phyloP scores from a whole-genome alignment of 129 eudicot species.

The Lonicera japonica region DNA sequence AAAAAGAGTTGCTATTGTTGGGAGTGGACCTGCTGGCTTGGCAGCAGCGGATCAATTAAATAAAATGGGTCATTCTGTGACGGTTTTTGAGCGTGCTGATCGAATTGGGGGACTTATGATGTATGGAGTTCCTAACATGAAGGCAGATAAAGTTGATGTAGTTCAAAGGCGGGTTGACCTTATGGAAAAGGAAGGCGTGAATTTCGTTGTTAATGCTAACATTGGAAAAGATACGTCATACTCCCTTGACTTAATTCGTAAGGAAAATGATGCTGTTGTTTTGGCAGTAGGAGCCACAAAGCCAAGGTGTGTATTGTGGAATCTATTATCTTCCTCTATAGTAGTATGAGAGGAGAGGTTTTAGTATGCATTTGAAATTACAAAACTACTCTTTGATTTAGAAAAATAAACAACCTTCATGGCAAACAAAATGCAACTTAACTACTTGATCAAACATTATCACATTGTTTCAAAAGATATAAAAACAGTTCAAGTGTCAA shows the following conservation, averaged over 20 bases:
- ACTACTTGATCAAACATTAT: too few species aligned
- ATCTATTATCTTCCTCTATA: too few species aligned
- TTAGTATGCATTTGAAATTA: too few species aligned
- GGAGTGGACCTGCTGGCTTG: slow-evolving; percentile 96
- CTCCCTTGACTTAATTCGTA: slow-evolving; percentile 60
- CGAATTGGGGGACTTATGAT: slow-evolving; percentile 99
- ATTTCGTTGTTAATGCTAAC: slow-evolving; percentile 76
- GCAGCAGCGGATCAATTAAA: slow-evolving; percentile 98
- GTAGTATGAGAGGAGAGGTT: too few species aligned
- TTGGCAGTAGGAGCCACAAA: slow-evolving; percentile 91
- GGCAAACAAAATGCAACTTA: too few species aligned
- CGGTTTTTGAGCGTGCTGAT: slow-evolving; percentile 93
- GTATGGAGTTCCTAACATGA: slow-evolving; percentile 99
- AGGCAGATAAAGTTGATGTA: slow-evolving; percentile 74
- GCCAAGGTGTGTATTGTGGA: slow-evolving; percentile 47
- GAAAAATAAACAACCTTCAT: too few species aligned
- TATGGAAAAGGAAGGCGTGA: slow-evolving; percentile 85
- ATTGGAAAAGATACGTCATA: slow-evolving; percentile 75
- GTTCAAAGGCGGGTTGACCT: slow-evolving; percentile 90
- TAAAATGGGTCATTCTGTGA: slow-evolving; percentile 72
- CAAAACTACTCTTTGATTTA: too few species aligned
- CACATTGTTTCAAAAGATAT: too few species aligned
- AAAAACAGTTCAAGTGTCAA: too few species aligned
- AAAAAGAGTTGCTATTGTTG: slow-evolving; percentile 78
- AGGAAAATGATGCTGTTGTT: slow-evolving; percentile 75